Conservation (phyloP, 176 grass and related monocot species). For the Chloris gayana region DNA sequence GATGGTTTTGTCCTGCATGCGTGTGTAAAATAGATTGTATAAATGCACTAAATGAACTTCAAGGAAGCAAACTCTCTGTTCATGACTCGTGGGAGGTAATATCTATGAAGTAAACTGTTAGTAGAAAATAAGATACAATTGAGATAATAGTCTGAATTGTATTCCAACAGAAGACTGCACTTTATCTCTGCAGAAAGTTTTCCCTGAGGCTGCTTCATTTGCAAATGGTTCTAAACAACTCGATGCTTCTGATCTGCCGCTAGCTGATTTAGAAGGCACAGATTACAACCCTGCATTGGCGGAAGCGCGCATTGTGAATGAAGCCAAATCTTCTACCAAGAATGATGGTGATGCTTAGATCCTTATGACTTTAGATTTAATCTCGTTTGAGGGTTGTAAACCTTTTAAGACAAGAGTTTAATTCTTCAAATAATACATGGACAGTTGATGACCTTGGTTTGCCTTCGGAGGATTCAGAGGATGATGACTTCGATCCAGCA, state of each 20-base stretch:
- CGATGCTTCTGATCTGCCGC: slow-evolving; percentile 56
- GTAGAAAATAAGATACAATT: slow-evolving; percentile 8
- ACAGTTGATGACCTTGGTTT: slow-evolving; percentile 63
- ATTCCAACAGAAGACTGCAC: slow-evolving; percentile 15
- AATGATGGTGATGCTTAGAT: slow-evolving; percentile 59
- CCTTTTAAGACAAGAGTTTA: slow-evolving; percentile 35
- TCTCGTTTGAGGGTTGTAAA: slow-evolving; percentile 54
- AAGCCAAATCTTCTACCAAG: slow-evolving; percentile 33
- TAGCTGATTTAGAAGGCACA: slow-evolving; percentile 66
- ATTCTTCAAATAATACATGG: slow-evolving; percentile 40
- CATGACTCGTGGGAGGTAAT: slow-evolving; percentile 96
- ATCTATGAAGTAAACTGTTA: slow-evolving; percentile 9
- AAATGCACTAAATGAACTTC: slow-evolving; percentile 84
- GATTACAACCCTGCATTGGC: slow-evolving; percentile 54
- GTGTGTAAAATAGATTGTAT: slow-evolving; percentile 91
- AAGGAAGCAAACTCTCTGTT: slow-evolving; percentile 76
- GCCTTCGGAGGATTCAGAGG: slow-evolving; percentile 93
- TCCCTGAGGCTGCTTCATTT: slow-evolving; percentile 77
- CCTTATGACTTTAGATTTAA: slow-evolving; percentile 58
- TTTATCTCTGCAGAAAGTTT: slow-evolving; percentile 76
- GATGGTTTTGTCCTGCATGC: slow-evolving; percentile 92
- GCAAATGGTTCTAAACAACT: slow-evolving; percentile 57
- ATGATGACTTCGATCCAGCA: slow-evolving; percentile 90
- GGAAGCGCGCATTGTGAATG: slow-evolving; percentile 40
- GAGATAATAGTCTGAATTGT: slow-evolving; percentile 31